Evolutionary conservation across 192 early-diverging fungal species (phyloP).

Genomic region (Mortierella antarctica): DNA sequence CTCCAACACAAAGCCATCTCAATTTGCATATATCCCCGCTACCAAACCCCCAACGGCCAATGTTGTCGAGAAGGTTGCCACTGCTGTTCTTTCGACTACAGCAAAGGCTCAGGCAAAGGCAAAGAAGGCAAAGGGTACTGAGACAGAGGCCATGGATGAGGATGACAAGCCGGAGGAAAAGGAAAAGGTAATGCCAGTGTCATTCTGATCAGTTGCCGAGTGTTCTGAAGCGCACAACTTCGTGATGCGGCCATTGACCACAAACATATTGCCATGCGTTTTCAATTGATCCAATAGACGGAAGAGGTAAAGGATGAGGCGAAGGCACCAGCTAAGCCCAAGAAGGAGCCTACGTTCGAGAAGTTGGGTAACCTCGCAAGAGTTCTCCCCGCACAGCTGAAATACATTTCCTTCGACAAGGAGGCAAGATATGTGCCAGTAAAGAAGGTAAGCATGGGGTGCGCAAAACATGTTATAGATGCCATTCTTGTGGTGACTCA

Average conservation of each 20-base stretch:
- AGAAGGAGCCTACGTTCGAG: conserved; percentile 82
- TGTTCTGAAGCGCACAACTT: neutral
- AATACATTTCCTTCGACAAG: conserved; percentile 87
- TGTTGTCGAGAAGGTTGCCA: conserved; percentile 91
- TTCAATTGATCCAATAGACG: conserved; percentile 46
- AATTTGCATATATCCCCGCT: conserved; percentile 94
- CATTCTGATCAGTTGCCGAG: neutral
- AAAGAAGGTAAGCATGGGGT: conserved; percentile 67
- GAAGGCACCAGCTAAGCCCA: conserved; percentile 74
- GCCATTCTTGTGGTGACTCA: neutral
- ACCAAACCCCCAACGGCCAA: conserved; percentile 84
- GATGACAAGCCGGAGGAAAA: conserved; percentile 67
- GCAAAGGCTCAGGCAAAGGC: conserved; percentile 90
- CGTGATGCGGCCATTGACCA: neutral
- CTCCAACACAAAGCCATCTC: conserved; percentile 86
- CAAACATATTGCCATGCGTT: neutral
- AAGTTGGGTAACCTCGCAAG: conserved; percentile 89
- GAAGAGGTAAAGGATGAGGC: conserved; percentile 67
- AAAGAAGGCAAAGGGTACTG: conserved; percentile 75
- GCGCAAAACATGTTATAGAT: too few relatives aligned
- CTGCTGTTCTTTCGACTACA: conserved; percentile 96
- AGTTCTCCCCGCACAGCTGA: conserved; percentile 87
- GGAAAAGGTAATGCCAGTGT: conserved; percentile 42
- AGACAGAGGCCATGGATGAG: conserved; percentile 59
- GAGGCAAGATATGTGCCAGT: conserved; percentile 91